Percentiles rank a stretch among this genome's conserved stretches.
These are phyloP conservation scores for Nectriaceae sp. DNA, from an alignment of 2,329 filamentous ascomycete genomes.

Conservation along the genomic window DNA sequence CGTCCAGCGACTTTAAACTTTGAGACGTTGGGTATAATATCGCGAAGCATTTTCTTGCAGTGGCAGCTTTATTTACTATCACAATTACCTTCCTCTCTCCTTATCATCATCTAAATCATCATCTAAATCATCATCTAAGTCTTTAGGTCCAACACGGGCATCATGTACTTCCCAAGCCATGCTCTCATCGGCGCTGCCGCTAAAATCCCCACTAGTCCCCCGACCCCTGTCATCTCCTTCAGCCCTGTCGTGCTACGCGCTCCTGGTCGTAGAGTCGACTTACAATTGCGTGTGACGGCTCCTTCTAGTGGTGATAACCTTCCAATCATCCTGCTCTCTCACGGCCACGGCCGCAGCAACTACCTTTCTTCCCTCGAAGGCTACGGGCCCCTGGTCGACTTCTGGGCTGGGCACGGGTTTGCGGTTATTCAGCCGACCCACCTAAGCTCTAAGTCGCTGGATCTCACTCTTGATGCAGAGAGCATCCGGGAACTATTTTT, in stretches of 20 bases:
- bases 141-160: neutral
- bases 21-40: neutral
- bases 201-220: constrained; percentile 19
- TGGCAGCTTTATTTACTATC: neutral
- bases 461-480: constrained; percentile 1
- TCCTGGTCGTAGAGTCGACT: constrained; percentile 19
- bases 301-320: constrained; percentile 15
- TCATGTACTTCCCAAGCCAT: constrained; percentile 25
- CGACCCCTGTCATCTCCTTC: constrained; percentile 22
- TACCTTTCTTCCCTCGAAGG: constrained; percentile 28
- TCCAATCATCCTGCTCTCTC: constrained; percentile 28
- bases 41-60: neutral
- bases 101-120: neutral
- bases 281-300: constrained; percentile 25
- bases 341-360: constrained; percentile 29
- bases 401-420: constrained; percentile 30
- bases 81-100: neutral
- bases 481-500: constrained; percentile 21
- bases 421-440: constrained; percentile 31
- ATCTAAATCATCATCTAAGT: neutral
- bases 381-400: constrained; percentile 26
- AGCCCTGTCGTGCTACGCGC: constrained; percentile 22
- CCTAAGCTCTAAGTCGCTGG: constrained; percentile 22
- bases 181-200: constrained; percentile 24
- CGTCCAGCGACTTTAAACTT: neutral